Evolutionary conservation across 1,139 yeast species (phyloP).

Genomic region (Suhomyces ambrosiae): DNA sequence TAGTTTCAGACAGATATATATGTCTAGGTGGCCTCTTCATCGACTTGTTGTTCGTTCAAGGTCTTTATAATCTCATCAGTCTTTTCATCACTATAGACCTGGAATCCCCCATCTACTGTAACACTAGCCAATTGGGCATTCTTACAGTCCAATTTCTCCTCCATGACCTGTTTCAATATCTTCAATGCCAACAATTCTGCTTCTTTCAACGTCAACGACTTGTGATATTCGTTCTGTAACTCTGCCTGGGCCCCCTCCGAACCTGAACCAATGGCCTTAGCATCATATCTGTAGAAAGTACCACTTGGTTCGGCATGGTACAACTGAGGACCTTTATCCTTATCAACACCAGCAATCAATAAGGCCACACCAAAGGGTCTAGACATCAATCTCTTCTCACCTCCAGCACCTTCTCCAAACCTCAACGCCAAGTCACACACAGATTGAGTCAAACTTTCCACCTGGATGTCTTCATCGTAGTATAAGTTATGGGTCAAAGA

Average conservation of each 20-base stretch:
- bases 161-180: constrained; percentile 97
- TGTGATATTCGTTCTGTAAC: constrained; percentile 94
- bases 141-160: constrained; percentile 92
- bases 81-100: constrained; percentile 80
- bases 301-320: constrained; percentile 99
- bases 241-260: constrained; percentile 99
- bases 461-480: constrained; percentile 90
- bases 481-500: constrained; percentile 86
- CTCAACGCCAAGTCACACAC: constrained; percentile 96
- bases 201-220: constrained; percentile 88
- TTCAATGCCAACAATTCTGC: constrained; percentile 90
- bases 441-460: constrained; percentile 92
- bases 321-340: constrained; percentile 92
- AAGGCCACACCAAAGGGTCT: constrained; percentile 99
- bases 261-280: constrained; percentile 98
- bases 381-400: constrained; percentile 96
- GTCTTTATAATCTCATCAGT: constrained; percentile 79
- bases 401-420: constrained; percentile 98
- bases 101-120: constrained; percentile 83
- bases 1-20: too few relatives aligned
- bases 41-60: constrained; percentile 71
- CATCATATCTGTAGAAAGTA: constrained; percentile 95
- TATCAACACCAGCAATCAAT: constrained; percentile 91
- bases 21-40: constrained; percentile 23
- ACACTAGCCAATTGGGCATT: constrained; percentile 96